Evolutionary conservation across 129 eudicot species (phyloP).

Genomic region (Chrysanthemum seticuspe): DNA sequence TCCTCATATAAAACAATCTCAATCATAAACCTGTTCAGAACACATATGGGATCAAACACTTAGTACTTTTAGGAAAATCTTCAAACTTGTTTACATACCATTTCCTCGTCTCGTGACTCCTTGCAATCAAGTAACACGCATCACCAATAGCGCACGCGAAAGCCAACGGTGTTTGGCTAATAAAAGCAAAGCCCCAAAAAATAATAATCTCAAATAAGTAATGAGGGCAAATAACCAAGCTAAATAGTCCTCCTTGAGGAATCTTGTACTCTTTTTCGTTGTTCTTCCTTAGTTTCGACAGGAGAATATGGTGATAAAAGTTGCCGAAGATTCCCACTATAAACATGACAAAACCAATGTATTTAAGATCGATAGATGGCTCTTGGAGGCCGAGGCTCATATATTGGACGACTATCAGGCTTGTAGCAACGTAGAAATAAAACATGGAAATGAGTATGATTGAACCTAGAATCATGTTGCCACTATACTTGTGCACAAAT

Average conservation of each 20-base stretch:
- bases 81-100: conserved; percentile 67
- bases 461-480: conserved; percentile 35
- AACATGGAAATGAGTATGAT: conserved; percentile 23
- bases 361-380: conserved; percentile 54
- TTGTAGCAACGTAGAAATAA: conserved; percentile 30
- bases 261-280: conserved; percentile 54
- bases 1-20: background rate
- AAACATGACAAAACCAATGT: conserved; percentile 40
- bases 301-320: conserved; percentile 64
- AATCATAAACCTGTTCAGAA: conserved; percentile 30
- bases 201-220: conserved; percentile 53
- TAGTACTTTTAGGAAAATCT: conserved; percentile 46
- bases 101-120: conserved; percentile 61
- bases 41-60: conserved; percentile 49
- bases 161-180: conserved; percentile 51
- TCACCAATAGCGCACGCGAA: conserved; percentile 35
- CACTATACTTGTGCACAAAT: conserved; percentile 68
- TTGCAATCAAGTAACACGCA: conserved; percentile 44
- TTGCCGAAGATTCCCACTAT: conserved; percentile 50
- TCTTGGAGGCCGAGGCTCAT: conserved; percentile 32
- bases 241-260: conserved; percentile 58
- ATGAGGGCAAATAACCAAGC: conserved; percentile 66
- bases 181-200: conserved; percentile 46
- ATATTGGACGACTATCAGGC: conserved; percentile 41
- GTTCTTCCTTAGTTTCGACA: conserved; percentile 43